Percentiles rank a stretch among this genome's conserved stretches.
Evolutionary conservation across 306 rosid genomes (phyloP).

Genomic region (Alnus glutinosa): DNA sequence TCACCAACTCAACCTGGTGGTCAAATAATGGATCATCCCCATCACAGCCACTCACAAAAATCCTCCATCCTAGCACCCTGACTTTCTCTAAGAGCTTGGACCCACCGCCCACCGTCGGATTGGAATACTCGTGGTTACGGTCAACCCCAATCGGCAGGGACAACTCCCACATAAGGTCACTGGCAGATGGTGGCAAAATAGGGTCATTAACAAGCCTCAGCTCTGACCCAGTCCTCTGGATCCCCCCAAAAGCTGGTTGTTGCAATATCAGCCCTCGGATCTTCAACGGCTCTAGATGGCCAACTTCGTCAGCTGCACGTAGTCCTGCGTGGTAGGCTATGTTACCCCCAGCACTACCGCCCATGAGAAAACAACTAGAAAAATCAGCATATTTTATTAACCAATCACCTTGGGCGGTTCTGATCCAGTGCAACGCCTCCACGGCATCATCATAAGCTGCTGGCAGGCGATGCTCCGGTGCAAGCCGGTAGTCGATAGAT

Average conservation of each 20-base stretch:
- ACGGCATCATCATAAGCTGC: conserved; percentile 52
- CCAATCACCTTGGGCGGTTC: conserved; percentile 37
- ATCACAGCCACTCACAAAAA: conserved; percentile 34
- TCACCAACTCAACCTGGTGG: conserved; percentile 41
- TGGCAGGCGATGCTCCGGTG: conserved; percentile 55
- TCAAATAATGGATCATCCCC: conserved; percentile 67
- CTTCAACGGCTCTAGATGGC: background rate
- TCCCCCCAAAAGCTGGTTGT: conserved; percentile 54
- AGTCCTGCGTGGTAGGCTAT: conserved; percentile 47
- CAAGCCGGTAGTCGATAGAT: conserved; percentile 51
- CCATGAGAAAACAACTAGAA: conserved; percentile 49
- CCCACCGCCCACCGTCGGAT: conserved; percentile 36
- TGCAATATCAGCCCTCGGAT: conserved; percentile 50
- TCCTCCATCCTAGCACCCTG: conserved; percentile 29
- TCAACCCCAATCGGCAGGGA: conserved; percentile 42
- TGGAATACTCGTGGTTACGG: conserved; percentile 53
- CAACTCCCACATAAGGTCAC: conserved; percentile 44
- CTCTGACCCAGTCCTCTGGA: conserved; percentile 39
- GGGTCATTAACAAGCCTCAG: conserved; percentile 24
- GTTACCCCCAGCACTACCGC: conserved; percentile 50
- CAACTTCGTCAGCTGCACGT: conserved; percentile 17
- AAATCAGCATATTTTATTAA: conserved; percentile 36
- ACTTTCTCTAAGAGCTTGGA: background rate
- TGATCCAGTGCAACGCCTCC: conserved; percentile 47
- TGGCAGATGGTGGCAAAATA: background rate